Base-by-base conservation (phyloP, 805 yeast species). In the Torulaspora indica region DNA sequence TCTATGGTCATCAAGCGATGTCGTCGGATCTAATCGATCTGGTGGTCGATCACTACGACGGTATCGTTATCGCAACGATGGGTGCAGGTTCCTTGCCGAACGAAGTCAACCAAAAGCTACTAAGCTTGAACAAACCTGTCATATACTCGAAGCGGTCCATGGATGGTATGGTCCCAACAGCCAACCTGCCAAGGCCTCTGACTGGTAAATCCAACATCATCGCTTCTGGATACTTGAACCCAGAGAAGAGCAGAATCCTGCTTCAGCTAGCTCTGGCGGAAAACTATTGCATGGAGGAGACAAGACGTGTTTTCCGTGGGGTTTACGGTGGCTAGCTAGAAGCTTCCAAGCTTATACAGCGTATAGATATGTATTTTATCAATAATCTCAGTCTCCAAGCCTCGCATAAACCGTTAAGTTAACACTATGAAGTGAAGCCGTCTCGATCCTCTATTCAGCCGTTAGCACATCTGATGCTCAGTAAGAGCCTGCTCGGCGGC, bases 91-190 rank as follows among this genome's bases (percentile, higher is more conserved):
- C 84, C 2, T 60, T 81, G 63, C 70, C 78, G 20, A 75, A 72
- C 4, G 64, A 57, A 12, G 76, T 81, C 2, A 77, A 76, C 49
- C 67, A 68, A 34, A 61, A 64, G n/a, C 56, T 66, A 69, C 15
- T 71, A 70, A 46, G 55, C 7, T 57, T 68, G 38, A 55, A 63
- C 14, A 67, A 78, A 23, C 87, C 87, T 1, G 70, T 81, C 1
- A 70, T 82, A 1, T 81, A 77, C 56, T 79, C 85, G 27, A 80
- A 81, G 56, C 71, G 87, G 56, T 73, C 85, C 7, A 78, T 77
- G 72, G 85, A 81, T 57, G 88, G 88, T 9, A 77, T 78, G 78
- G 82, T 82, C 15, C 83, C 88, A 2, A 66, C 62, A 5, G 80
- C 75, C 4, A 66, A 66, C 38, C 55, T 64, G 34, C 74, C 73